These are phyloP conservation scores for Solanum habrochaites DNA, from an alignment of 257 asterid species.

Conservation along the genomic window DNA sequence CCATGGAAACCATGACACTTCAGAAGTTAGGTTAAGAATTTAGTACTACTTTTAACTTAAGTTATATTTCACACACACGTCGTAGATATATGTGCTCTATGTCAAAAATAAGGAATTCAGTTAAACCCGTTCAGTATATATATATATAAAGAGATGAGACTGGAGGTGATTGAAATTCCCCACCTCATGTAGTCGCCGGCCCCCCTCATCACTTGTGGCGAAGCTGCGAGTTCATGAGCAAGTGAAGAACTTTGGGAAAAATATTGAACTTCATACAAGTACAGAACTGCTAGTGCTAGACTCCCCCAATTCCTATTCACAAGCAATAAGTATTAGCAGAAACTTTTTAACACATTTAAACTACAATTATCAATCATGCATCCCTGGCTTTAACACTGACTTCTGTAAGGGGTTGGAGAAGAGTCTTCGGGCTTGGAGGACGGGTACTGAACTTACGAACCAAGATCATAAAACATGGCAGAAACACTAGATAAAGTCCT, in stretches of 20 bases:
- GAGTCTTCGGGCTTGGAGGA: constrained; percentile 57
- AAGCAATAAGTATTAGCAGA: background rate
- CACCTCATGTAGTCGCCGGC: background rate
- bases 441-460: constrained; percentile 42
- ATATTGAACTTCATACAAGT: background rate
- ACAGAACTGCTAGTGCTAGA: background rate
- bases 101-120: background rate
- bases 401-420: constrained; percentile 39
- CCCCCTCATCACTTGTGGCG: background rate
- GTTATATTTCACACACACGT: background rate
- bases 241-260: background rate
- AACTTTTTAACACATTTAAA: background rate
- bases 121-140: background rate
- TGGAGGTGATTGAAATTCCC: background rate
- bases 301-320: background rate
- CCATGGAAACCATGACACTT: background rate
- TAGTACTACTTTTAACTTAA: background rate
- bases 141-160: background rate
- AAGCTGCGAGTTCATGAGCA: background rate
- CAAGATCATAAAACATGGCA: constrained; percentile 67
- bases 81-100: background rate
- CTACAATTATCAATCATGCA: constrained; percentile 19
- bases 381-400: constrained; percentile 72
- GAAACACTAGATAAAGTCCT: constrained; percentile 35
- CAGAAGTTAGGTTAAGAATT: background rate